phyloP scores from a whole-genome alignment of 208 protist genomes.

The Borovskyia barvae region DNA sequence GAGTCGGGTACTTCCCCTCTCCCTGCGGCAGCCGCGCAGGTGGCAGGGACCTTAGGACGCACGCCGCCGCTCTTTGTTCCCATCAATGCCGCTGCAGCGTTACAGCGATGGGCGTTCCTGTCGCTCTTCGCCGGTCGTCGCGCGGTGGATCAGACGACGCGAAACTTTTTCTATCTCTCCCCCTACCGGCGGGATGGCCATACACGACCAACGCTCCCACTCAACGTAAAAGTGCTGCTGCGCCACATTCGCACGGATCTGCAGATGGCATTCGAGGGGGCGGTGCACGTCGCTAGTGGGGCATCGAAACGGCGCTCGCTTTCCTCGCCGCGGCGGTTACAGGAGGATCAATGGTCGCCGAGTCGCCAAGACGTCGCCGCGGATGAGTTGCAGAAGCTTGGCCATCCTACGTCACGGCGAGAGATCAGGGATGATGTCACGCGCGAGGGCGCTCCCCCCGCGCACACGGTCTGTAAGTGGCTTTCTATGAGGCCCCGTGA shows the following conservation, averaged over 20 bases:
- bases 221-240: conserved; percentile 13
- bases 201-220: conserved; percentile 14
- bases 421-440: not conserved
- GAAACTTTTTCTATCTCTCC: conserved; percentile 16
- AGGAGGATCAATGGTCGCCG: no score
- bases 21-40: not conserved
- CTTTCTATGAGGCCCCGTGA: conserved; percentile 7
- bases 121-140: conserved; percentile 26
- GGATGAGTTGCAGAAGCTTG: no score
- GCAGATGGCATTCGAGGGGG: conserved; percentile 11
- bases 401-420: no score
- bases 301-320: no score
- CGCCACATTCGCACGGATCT: conserved; percentile 12
- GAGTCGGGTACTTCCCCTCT: not conserved
- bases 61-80: conserved; percentile 12
- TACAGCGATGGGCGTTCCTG: conserved; percentile 30
- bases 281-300: conserved; percentile 14
- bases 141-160: conserved; percentile 6
- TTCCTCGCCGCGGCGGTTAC: no score
- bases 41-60: not conserved
- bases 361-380: no score
- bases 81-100: conserved; percentile 11
- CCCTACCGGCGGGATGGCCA: conserved; percentile 22
- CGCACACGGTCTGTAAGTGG: conserved; percentile 8
- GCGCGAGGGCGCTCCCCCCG: not conserved